Conservation (phyloP, 257 asterid genomes). For the Capsicum pubescens region DNA sequence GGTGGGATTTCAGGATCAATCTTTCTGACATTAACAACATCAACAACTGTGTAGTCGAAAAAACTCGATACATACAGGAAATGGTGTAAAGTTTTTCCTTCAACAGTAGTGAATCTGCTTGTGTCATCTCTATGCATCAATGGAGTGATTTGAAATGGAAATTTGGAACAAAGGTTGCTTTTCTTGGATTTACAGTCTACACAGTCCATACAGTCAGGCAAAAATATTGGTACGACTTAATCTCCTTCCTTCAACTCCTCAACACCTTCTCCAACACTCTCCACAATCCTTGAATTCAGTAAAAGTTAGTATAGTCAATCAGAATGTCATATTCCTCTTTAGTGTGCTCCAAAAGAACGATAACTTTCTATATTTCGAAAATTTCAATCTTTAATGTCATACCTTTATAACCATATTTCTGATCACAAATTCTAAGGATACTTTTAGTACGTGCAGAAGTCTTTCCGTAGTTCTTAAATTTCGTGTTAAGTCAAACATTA, state of each 20-base stretch:
- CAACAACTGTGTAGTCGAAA: slow-evolving; percentile 76
- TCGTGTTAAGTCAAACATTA: neutral
- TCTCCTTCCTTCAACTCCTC: slow-evolving; percentile 63
- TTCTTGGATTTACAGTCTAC: slow-evolving; percentile 75
- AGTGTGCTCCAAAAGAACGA: neutral
- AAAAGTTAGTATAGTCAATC: neutral
- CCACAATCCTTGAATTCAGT: slow-evolving; percentile 58
- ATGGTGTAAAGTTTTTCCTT: slow-evolving; percentile 74
- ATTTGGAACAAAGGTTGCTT: slow-evolving; percentile 78
- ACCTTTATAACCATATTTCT: neutral
- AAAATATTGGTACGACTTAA: slow-evolving; percentile 70
- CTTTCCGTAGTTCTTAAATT: neutral
- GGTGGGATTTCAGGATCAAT: slow-evolving; percentile 70
- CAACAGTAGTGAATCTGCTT: slow-evolving; percentile 75
- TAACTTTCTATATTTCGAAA: no score
- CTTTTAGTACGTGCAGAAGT: neutral
- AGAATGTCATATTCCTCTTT: neutral
- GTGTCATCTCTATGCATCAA: slow-evolving; percentile 70
- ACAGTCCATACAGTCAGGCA: slow-evolving; percentile 79
- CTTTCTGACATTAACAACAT: slow-evolving; percentile 59
- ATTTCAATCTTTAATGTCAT: no score
- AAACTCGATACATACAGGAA: slow-evolving; percentile 75
- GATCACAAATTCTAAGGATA: neutral
- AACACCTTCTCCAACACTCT: slow-evolving; percentile 82
- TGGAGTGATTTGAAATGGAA: slow-evolving; percentile 56